phyloP scores from a whole-genome alignment of 1,284 basidiomycete genomes.

The Wallemia ichthyophaga region DNA sequence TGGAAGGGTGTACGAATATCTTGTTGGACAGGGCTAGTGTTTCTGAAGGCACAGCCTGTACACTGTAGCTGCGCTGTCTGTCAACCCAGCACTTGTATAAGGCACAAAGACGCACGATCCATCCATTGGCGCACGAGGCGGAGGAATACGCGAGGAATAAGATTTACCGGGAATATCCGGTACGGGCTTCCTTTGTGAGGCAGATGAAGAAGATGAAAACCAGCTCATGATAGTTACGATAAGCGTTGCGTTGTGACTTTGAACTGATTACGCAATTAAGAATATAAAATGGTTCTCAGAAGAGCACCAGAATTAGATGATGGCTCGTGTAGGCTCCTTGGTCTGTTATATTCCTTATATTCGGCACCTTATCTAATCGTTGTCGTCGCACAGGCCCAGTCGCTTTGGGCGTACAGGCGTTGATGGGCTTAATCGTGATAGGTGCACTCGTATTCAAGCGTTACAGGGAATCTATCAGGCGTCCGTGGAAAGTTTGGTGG shows the following conservation, averaged over 20 bases:
- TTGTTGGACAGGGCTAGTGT: conserved; percentile 48
- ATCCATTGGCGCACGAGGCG: not conserved
- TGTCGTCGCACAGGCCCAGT: not conserved
- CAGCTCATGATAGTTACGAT: not conserved
- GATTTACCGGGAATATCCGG: not conserved
- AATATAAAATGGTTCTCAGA: not conserved
- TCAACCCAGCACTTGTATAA: not conserved
- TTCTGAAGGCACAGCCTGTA: conserved; percentile 16
- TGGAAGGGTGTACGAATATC: conserved; percentile 39
- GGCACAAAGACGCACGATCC: not conserved
- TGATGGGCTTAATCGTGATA: conserved; percentile 68
- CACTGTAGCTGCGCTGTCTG: conserved; percentile 1
- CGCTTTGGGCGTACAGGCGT: conserved; percentile 26
- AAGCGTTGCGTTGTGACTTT: not conserved
- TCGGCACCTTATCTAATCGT: not conserved
- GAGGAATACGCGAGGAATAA: not conserved
- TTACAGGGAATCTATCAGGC: conserved; percentile 48
- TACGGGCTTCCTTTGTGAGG: not conserved
- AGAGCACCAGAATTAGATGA: conserved; percentile 6
- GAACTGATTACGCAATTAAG: conserved; percentile 5
- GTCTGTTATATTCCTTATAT: conserved; percentile 17
- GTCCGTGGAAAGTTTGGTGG: conserved; percentile 78
- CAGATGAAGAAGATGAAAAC: conserved; percentile 1
- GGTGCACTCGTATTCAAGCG: conserved; percentile 61
- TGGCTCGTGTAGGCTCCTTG: conserved; percentile 17